These are phyloP conservation scores for Aspergillus steynii DNA, from an alignment of 495 filamentous ascomycete species.

Conservation along the genomic window DNA sequence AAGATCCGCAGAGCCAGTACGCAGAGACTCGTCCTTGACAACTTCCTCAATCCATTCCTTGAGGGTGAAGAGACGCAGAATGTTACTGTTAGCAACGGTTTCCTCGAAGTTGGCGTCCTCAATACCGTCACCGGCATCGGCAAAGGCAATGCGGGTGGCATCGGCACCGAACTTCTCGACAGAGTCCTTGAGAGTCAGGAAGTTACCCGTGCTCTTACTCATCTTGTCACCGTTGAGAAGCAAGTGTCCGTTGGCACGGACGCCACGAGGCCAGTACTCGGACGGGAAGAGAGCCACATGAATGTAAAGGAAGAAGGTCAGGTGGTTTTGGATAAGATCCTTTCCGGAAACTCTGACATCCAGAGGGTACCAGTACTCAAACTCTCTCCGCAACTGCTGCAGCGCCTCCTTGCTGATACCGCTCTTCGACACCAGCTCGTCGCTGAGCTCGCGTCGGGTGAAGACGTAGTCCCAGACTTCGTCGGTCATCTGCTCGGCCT, in stretches of 20 bases:
- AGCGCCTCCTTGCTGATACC: slow-evolving; percentile 71
- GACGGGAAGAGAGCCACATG: slow-evolving; percentile 85
- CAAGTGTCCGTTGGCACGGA: slow-evolving; percentile 89
- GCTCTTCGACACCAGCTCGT: slow-evolving; percentile 61
- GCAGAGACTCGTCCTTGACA: slow-evolving; percentile 67
- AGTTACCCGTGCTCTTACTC: slow-evolving; percentile 94
- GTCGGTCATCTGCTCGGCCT: slow-evolving; percentile 86
- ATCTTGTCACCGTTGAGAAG: slow-evolving; percentile 96
- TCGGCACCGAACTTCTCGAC: slow-evolving; percentile 93
- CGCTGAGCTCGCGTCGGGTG: slow-evolving; percentile 61
- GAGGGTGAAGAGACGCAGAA: slow-evolving; percentile 80
- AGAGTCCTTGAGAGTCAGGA: slow-evolving; percentile 84
- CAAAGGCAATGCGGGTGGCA: slow-evolving; percentile 85
- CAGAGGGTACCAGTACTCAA: slow-evolving; percentile 95
- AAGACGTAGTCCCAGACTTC: slow-evolving; percentile 98
- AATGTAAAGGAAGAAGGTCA: slow-evolving; percentile 96
- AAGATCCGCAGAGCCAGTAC: slow-evolving; percentile 68
- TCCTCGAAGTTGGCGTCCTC: slow-evolving; percentile 98
- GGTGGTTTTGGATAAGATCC: slow-evolving; percentile 83
- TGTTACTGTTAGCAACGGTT: slow-evolving; percentile 85
- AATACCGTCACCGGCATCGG: slow-evolving; percentile 92
- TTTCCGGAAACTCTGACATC: slow-evolving; percentile 84
- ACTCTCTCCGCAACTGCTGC: slow-evolving; percentile 79
- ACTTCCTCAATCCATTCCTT: slow-evolving; percentile 92
- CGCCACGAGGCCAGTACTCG: slow-evolving; percentile 80